These are phyloP conservation scores for Maudiozyma barnettii DNA, from an alignment of 805 yeast genomes.

Conservation along the genomic window DNA sequence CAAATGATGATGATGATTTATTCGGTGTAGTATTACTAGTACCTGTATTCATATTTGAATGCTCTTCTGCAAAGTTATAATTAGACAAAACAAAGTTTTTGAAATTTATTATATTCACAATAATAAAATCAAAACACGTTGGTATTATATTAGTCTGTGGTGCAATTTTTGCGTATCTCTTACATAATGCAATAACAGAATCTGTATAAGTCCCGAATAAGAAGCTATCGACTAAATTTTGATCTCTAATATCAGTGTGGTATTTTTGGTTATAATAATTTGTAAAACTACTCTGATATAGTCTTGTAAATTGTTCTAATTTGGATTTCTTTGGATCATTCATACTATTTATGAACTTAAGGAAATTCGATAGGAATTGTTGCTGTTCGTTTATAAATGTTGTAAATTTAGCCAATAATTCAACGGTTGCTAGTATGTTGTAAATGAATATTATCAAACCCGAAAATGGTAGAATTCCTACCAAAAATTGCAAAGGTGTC, in stretches of 20 bases:
- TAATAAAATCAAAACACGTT: slow-evolving; percentile 1
- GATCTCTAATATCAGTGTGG: not conserved
- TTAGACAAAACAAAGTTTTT: not conserved
- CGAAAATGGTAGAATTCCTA: slow-evolving; percentile 11
- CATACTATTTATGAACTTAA: slow-evolving; percentile 2
- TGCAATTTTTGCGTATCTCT: not conserved
- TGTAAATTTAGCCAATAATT: slow-evolving; percentile 12
- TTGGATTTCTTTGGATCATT: slow-evolving; percentile 8
- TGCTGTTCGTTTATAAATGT: slow-evolving; percentile 11
- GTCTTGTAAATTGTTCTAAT: slow-evolving; percentile 7
- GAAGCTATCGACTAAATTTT: not conserved
- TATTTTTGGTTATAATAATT: slow-evolving; percentile 4
- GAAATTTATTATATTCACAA: not conserved
- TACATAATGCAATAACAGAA: not conserved
- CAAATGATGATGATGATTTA: not conserved
- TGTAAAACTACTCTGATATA: slow-evolving; percentile 2
- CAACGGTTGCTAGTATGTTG: slow-evolving; percentile 9
- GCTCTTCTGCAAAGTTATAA: not conserved
- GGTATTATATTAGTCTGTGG: not conserved
- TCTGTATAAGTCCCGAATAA: slow-evolving; percentile 4
- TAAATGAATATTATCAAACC: slow-evolving; percentile 5
- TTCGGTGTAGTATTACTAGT: not conserved
- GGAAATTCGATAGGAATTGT: slow-evolving; percentile 2
- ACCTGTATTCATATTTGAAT: not conserved
- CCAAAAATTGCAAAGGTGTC: slow-evolving; percentile 7